A percentile compares a stretch with the other conserved stretches of the same genome.
Conservation (phyloP, 495 filamentous ascomycete species). For the Aspergillus homomorphus region DNA sequence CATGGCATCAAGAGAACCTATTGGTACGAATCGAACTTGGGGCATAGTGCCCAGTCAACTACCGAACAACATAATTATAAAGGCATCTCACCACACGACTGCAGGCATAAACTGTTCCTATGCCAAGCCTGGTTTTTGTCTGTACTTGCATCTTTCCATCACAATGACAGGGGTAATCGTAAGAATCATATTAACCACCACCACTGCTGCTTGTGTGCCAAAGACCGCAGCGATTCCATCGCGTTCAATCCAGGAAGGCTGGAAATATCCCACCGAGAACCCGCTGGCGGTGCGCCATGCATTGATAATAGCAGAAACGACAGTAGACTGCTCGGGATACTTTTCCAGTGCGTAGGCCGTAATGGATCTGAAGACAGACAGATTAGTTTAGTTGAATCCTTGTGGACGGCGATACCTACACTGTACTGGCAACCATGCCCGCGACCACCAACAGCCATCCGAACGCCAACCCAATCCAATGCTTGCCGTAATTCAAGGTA, state of each 20-base stretch:
- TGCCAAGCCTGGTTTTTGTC: neutral
- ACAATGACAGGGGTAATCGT: slow-evolving; percentile 34
- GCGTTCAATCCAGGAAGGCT: slow-evolving; percentile 39
- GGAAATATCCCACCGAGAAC: slow-evolving; percentile 48
- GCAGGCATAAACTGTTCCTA: neutral
- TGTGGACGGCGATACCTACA: slow-evolving; percentile 23
- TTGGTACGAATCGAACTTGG: no score
- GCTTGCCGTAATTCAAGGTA: slow-evolving; percentile 33
- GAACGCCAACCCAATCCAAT: slow-evolving; percentile 40
- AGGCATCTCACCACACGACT: no score
- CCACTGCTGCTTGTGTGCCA: slow-evolving; percentile 42
- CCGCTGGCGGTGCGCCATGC: slow-evolving; percentile 45
- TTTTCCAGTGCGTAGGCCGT: slow-evolving; percentile 41
- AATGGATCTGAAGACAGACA: slow-evolving; percentile 25
- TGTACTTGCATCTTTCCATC: slow-evolving; percentile 12
- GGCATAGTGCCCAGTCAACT: no score
- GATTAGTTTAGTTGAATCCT: neutral
- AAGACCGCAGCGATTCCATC: slow-evolving; percentile 44
- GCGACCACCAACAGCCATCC: slow-evolving; percentile 42
- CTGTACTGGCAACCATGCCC: slow-evolving; percentile 36
- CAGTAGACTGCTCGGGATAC: slow-evolving; percentile 41
- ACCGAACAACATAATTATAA: no score
- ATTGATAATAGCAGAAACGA: slow-evolving; percentile 42
- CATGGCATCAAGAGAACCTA: no score
- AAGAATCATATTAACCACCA: slow-evolving; percentile 28